Conservation (phyloP, 179 eudicot species). For the Patellifolia procumbens region DNA sequence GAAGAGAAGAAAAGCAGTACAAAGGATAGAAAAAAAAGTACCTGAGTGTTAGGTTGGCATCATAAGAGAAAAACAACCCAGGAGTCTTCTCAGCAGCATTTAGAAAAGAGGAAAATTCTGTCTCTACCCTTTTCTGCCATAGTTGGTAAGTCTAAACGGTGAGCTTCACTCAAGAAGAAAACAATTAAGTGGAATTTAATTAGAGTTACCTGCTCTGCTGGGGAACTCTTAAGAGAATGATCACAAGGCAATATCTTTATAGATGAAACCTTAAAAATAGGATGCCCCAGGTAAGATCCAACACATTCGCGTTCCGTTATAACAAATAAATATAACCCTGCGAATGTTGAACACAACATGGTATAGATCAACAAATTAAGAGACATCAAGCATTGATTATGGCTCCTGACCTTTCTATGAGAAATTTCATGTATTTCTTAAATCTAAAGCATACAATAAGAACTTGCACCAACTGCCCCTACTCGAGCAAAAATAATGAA, state of each 20-base stretch:
- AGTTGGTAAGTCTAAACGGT: constrained; percentile 9
- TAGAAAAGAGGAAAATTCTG: constrained; percentile 66
- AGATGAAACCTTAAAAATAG: constrained; percentile 75
- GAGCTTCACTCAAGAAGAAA: constrained; percentile 13
- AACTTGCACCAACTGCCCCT: background rate
- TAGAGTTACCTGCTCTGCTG: constrained; percentile 67
- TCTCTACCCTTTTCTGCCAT: constrained; percentile 86
- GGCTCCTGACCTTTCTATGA: background rate
- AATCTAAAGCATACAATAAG: background rate
- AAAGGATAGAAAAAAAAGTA: constrained; percentile 25
- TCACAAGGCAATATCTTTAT: constrained; percentile 90
- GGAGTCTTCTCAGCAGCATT: constrained; percentile 67
- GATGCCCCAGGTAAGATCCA: constrained; percentile 87
- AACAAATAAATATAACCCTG: constrained; percentile 86
- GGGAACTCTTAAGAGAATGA: constrained; percentile 67
- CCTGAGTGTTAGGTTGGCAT: constrained; percentile 89
- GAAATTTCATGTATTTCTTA: background rate
- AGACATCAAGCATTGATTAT: background rate
- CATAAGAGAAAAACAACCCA: constrained; percentile 89
- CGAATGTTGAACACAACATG: constrained; percentile 12
- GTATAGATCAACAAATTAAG: background rate
- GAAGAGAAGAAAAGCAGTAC: constrained; percentile 8
- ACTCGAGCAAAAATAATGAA: background rate
- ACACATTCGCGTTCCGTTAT: constrained; percentile 76
- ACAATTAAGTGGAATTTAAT: background rate